phyloP scores from a whole-genome alignment of 495 filamentous ascomycete species.

The Aspergillus ellipticus region DNA sequence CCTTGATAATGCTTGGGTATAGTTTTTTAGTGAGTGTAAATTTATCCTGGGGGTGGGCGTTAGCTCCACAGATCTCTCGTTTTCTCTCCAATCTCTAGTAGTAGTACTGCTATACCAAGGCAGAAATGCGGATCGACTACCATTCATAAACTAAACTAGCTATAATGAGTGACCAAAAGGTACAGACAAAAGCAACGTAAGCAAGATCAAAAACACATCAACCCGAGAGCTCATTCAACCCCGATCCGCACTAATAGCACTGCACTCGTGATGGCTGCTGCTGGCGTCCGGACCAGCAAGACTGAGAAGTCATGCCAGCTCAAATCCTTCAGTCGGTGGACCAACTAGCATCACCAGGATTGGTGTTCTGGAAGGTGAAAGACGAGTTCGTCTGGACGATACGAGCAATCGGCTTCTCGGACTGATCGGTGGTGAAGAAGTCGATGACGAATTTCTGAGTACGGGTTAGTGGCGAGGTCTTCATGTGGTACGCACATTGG shows the following conservation, averaged over 20 bases:
- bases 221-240: background rate
- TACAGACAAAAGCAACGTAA: background rate
- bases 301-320: background rate
- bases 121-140: background rate
- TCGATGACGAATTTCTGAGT: slow-evolving; percentile 4
- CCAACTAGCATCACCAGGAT: background rate
- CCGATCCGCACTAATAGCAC: background rate
- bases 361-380: background rate
- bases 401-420: slow-evolving; percentile 3
- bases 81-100: no score
- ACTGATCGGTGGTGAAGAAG: slow-evolving; percentile 1
- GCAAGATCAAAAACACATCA: background rate
- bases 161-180: background rate
- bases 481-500: background rate
- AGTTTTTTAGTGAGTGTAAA: no score
- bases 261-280: background rate
- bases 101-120: background rate
- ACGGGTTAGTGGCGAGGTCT: background rate
- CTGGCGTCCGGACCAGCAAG: background rate
- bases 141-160: background rate
- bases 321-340: background rate
- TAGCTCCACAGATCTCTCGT: no score
- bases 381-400: slow-evolving; percentile 2
- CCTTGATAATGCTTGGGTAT: no score
- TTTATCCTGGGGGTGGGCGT: no score